Conservation (phyloP, 768 basidiomycete species). For the Boletus barrowsii region DNA sequence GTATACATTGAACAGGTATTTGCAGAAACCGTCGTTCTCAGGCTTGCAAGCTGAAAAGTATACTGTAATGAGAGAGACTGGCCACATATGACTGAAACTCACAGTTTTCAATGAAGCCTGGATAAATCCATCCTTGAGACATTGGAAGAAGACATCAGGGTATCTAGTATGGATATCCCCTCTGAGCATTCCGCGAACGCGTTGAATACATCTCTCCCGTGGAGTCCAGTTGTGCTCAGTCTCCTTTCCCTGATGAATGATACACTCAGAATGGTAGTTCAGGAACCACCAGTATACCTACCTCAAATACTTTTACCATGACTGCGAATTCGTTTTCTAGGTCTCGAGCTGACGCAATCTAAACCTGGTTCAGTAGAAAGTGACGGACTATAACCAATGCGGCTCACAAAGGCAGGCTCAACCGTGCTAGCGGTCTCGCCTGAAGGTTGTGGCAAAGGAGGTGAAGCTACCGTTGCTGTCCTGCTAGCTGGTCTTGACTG, state of each 20-base stretch:
- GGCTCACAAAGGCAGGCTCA: constrained; percentile 66
- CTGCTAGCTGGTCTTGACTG: constrained; percentile 59
- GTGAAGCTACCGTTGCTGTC: constrained; percentile 42
- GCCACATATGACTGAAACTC: constrained; percentile 27
- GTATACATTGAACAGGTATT: constrained; percentile 75
- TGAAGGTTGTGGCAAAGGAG: constrained; percentile 40
- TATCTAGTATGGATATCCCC: constrained; percentile 78
- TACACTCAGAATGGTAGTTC: neutral
- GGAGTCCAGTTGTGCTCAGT: constrained; percentile 93
- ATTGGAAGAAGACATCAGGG: constrained; percentile 67
- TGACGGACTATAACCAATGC: neutral
- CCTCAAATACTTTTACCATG: constrained; percentile 83
- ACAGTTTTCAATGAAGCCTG: constrained; percentile 86
- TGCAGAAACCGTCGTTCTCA: constrained; percentile 86
- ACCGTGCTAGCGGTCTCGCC: constrained; percentile 46
- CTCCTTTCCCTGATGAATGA: constrained; percentile 76
- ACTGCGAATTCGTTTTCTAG: constrained; percentile 79
- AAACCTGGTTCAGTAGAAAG: constrained; percentile 2
- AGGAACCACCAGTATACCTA: constrained; percentile 28
- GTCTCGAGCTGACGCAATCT: constrained; percentile 85
- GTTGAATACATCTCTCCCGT: constrained; percentile 72
- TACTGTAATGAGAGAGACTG: neutral
- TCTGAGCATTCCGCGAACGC: constrained; percentile 86
- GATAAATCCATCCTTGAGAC: constrained; percentile 74
- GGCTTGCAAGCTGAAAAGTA: constrained; percentile 64